These are phyloP conservation scores for Tothia fuscella DNA, from an alignment of 2,329 filamentous ascomycete species.

Conservation along the genomic window DNA sequence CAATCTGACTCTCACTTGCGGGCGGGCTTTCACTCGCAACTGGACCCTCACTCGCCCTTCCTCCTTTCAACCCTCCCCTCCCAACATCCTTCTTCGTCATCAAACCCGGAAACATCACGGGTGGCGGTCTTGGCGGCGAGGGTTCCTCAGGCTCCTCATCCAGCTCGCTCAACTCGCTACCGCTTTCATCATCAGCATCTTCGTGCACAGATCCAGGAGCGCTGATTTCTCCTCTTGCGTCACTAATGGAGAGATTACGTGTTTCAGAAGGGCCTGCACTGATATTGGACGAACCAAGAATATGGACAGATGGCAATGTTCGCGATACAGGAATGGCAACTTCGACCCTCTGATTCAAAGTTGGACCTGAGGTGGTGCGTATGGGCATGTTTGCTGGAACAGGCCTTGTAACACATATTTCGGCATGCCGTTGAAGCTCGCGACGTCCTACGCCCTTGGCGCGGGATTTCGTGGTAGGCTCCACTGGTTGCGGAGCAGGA, in stretches of 20 bases:
- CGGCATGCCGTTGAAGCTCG: constrained; percentile 47
- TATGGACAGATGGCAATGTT: no score
- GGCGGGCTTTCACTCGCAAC: no score
- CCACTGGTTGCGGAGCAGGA: constrained; percentile 12
- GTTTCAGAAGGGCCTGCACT: background rate
- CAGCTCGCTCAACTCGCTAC: constrained; percentile 11
- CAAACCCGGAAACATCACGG: background rate
- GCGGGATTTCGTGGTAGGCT: constrained; percentile 24
- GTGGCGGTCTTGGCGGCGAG: background rate
- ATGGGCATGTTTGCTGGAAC: constrained; percentile 2
- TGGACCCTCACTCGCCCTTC: no score
- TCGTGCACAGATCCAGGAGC: constrained; percentile 45
- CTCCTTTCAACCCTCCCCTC: background rate
- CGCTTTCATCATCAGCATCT: constrained; percentile 27
- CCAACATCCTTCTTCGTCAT: background rate
- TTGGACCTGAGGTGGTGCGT: constrained; percentile 2
- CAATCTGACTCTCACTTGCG: no score
- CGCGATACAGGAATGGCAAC: constrained; percentile 2
- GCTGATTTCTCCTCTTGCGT: constrained; percentile 25
- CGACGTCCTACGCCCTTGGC: constrained; percentile 48
- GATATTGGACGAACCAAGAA: background rate
- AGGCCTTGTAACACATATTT: constrained; percentile 32
- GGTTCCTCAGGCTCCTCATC: constrained; percentile 22
- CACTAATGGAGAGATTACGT: background rate
- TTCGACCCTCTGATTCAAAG: constrained; percentile 18